Evolutionary conservation across 805 yeast species (phyloP), one percentile per base, ranked within the genome.

Genomic region (Metschnikowia lunata): DNA sequence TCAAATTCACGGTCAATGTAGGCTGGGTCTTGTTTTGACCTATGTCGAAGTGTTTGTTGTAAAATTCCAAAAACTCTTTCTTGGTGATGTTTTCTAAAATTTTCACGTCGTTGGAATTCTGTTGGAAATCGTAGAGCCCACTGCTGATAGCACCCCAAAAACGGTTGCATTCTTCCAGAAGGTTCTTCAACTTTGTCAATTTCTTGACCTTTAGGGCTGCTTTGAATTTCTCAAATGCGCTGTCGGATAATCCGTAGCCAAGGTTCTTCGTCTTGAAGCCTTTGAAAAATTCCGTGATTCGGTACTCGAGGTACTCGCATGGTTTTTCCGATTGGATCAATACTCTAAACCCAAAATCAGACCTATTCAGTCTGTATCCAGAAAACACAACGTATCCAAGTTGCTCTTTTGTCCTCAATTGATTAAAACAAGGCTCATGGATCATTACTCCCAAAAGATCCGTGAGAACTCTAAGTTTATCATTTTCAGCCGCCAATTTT

Each of bases 341-440:
- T 11, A 93, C 64, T 56, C 93, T 74, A 52, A 81, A 76, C 11
- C 91, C 90, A 59, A 79, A 74, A 6, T 84, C 77, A 18, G 93
- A 83, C 58, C 95, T 77, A 3, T 87, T 78, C 48, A 74, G 74
- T 48, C 84, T 71, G 26, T 76, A 67, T 0, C 95, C 86, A 36
- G 93, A 81, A 59, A 88, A 88, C 0, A 91, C 99, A 50, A 91
- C 89, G 58, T 91, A 91, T 2, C 99, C 99, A 29, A 91, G 74
- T 63, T 93, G 98, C 66, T 91, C 98, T 56, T 88, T 84, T 7
- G 99, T 91, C 64, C 99, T 78, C 46, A 91, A 74, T 50, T 85
- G 85, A 58, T 88, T 83, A 65, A 91, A 93, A 46, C 91, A 85
- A 5, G 97, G 97, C 60, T 91, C 97, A 52, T 78, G 80, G 39